Conservation (phyloP, 1,284 basidiomycete genomes). For the Ustilago tritici region DNA sequence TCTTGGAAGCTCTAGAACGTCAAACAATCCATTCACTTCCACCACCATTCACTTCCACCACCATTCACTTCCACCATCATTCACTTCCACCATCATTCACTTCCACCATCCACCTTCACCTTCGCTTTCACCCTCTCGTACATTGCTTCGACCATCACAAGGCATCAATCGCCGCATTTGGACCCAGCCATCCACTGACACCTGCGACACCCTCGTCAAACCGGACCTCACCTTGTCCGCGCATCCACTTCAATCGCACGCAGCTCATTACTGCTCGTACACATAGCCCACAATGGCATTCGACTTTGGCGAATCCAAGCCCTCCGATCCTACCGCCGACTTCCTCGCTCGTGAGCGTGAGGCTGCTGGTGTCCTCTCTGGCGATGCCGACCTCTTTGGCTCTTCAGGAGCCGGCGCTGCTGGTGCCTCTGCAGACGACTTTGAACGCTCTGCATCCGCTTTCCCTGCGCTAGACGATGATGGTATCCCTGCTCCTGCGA, state of each 20-base stretch:
- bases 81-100: no score
- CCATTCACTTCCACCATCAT: neutral
- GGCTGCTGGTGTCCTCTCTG: conserved; percentile 63
- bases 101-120: neutral
- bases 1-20: neutral
- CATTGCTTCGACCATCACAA: no score
- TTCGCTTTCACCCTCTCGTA: no score
- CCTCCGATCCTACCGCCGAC: conserved; percentile 67
- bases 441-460: conserved; percentile 74
- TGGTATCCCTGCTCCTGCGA: conserved; percentile 51
- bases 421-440: conserved; percentile 51
- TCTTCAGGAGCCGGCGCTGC: conserved; percentile 42
- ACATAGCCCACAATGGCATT: conserved; percentile 50
- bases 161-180: no score
- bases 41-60: neutral
- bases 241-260: neutral
- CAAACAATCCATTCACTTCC: neutral
- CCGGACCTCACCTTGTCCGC: neutral
- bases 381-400: conserved; percentile 64
- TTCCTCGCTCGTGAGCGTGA: conserved; percentile 66
- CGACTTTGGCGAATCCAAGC: conserved; percentile 56
- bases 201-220: neutral
- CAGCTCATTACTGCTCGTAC: neutral
- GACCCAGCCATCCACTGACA: no score
- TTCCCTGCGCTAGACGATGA: conserved; percentile 72